A percentile compares a stretch with the other conserved stretches of the same genome.
Evolutionary conservation across 192 early-diverging fungal species (phyloP).

Genomic region (Linnemannia schmuckeri): DNA sequence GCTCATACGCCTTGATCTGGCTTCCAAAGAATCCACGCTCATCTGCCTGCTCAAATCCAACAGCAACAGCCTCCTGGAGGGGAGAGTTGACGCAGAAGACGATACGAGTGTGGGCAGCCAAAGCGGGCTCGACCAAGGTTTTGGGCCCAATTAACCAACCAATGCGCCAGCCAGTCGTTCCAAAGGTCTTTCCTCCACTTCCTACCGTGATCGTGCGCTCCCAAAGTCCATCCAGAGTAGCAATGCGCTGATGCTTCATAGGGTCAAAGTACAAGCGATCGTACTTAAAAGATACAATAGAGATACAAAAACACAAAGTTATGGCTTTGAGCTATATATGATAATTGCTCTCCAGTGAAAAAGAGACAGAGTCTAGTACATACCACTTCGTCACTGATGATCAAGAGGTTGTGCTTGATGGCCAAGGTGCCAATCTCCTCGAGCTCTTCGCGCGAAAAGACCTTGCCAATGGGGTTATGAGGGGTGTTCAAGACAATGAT

Average conservation of each 20-base stretch:
- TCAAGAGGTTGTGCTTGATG: conserved; percentile 84
- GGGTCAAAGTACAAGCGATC: conserved; percentile 91
- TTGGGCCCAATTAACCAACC: conserved; percentile 91
- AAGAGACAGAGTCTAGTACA: conserved; percentile 6
- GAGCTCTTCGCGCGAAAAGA: conserved; percentile 83
- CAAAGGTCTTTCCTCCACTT: conserved; percentile 94
- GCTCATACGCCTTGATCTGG: conserved; percentile 76
- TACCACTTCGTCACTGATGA: conserved; percentile 93
- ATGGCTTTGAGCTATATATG: not conserved
- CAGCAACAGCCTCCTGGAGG: conserved; percentile 87
- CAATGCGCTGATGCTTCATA: conserved; percentile 76
- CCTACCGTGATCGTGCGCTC: conserved; percentile 95
- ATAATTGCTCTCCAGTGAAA: not conserved
- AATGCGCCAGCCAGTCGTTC: conserved; percentile 96
- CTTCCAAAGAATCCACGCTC: conserved; percentile 74
- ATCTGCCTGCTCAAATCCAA: conserved; percentile 75
- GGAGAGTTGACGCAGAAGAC: conserved; percentile 93
- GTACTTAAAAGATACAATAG: conserved; percentile 61
- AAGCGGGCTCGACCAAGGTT: conserved; percentile 76
- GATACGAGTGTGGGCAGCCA: conserved; percentile 91
- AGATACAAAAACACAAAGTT: not conserved
- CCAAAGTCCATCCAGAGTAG: conserved; percentile 89
- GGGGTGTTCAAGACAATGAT: conserved; percentile 96
- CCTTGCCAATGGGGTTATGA: conserved; percentile 94
- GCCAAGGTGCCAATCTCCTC: conserved; percentile 82